These are phyloP conservation scores for Ephemerocybe angulata DNA, from an alignment of 768 basidiomycete genomes.

Conservation along the genomic window DNA sequence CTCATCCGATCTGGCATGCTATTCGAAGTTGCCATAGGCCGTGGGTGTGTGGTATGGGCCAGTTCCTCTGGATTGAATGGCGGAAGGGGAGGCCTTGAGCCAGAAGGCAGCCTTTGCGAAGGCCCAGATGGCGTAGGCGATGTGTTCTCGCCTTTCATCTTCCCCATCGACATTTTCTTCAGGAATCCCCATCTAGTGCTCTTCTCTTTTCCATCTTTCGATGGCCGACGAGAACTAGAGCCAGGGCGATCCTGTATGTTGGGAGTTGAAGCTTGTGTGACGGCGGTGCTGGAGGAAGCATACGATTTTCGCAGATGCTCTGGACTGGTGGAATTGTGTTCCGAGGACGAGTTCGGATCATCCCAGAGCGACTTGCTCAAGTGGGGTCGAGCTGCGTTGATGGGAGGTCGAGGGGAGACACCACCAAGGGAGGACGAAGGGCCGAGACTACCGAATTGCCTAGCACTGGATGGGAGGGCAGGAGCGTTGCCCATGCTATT, in stretches of 20 bases:
- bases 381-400: conserved; percentile 34
- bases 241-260: background rate
- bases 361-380: conserved; percentile 53
- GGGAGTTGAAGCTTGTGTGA: conserved; percentile 3
- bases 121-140: conserved; percentile 31
- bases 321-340: background rate
- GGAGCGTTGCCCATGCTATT: conserved; percentile 30
- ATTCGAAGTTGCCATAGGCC: conserved; percentile 13
- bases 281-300: conserved; percentile 12
- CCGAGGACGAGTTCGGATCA: conserved; percentile 29
- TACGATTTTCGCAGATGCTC: conserved; percentile 12
- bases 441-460: conserved; percentile 70
- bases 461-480: conserved; percentile 36
- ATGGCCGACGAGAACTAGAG: conserved; percentile 13
- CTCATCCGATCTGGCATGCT: conserved; percentile 31
- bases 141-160: conserved; percentile 69
- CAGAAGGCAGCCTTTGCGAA: background rate
- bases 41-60: conserved; percentile 22
- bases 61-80: conserved; percentile 14
- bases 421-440: conserved; percentile 41
- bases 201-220: conserved; percentile 52
- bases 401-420: conserved; percentile 36
- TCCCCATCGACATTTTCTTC: conserved; percentile 98
- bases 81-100: conserved; percentile 27
- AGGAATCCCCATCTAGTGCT: conserved; percentile 89